phyloP scores from a whole-genome alignment of 768 basidiomycete species.

The Collybiopsis confluens region DNA sequence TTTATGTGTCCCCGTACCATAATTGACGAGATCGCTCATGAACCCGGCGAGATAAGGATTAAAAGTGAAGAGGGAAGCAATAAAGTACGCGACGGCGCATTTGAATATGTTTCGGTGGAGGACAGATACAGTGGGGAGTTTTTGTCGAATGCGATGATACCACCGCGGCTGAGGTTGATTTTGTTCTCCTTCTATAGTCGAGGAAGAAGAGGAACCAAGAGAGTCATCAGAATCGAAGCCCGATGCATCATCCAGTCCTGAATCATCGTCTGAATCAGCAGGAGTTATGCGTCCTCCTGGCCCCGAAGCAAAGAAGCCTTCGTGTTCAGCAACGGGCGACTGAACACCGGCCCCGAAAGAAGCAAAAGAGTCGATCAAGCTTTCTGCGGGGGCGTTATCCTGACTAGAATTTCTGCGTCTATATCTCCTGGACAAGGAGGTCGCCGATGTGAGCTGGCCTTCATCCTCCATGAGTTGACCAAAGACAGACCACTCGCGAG shows the following conservation, averaged over 20 bases:
- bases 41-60: constrained; percentile 67
- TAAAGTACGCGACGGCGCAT: constrained; percentile 86
- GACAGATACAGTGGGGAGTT: constrained; percentile 38
- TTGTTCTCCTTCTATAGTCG: constrained; percentile 8
- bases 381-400: not conserved
- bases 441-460: constrained; percentile 30
- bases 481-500: constrained; percentile 58
- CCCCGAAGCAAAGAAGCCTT: not conserved
- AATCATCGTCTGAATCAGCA: constrained; percentile 14
- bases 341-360: constrained; percentile 10
- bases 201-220: constrained; percentile 9
- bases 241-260: constrained; percentile 13
- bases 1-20: constrained; percentile 41
- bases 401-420: not conserved
- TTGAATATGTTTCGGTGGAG: constrained; percentile 77
- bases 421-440: constrained; percentile 9
- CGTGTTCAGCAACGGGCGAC: constrained; percentile 13
- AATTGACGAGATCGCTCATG: constrained; percentile 56
- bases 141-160: constrained; percentile 15
- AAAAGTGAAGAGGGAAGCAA: constrained; percentile 92
- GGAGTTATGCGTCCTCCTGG: not conserved
- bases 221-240: constrained; percentile 15
- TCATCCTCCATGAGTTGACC: constrained; percentile 70
- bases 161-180: constrained; percentile 8
- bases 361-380: constrained; percentile 13